phyloP scores from a whole-genome alignment of 2,329 filamentous ascomycete genomes.

The Pestalotiopsis sp. region DNA sequence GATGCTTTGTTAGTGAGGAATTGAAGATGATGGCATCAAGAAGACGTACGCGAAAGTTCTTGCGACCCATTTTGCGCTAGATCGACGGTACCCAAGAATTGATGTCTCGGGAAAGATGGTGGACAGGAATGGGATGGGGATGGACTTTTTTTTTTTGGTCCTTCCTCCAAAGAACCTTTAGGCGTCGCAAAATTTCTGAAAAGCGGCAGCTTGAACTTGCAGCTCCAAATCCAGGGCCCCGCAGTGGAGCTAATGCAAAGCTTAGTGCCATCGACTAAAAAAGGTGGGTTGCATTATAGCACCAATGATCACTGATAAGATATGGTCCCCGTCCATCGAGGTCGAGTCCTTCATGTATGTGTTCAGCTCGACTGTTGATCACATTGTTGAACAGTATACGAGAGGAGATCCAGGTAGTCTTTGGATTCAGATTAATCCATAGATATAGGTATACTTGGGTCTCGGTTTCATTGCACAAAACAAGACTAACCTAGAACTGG shows the following conservation, averaged over 20 bases:
- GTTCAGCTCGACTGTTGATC: too few relatives aligned
- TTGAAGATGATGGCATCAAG: background rate
- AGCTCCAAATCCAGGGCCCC: constrained; percentile 1
- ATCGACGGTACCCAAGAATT: background rate
- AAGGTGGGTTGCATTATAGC: background rate
- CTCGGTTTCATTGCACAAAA: too few relatives aligned
- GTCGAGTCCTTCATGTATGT: background rate
- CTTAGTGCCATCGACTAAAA: background rate
- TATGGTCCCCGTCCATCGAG: background rate
- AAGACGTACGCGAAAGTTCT: constrained; percentile 28
- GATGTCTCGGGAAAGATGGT: background rate
- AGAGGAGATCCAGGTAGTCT: too few relatives aligned
- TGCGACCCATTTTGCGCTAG: constrained; percentile 27
- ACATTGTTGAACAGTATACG: too few relatives aligned
- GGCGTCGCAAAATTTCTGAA: constrained; percentile 6
- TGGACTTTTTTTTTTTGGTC: background rate
- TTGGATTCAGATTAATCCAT: too few relatives aligned
- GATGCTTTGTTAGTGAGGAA: background rate
- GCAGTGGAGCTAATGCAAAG: background rate
- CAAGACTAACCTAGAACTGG: too few relatives aligned
- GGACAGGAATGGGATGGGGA: background rate
- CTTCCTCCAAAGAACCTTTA: background rate
- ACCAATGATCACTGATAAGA: background rate
- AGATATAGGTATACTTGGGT: too few relatives aligned
- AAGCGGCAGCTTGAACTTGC: background rate